Conservation (phyloP, 2,329 filamentous ascomycete genomes). For the Kalmusia sp. region DNA sequence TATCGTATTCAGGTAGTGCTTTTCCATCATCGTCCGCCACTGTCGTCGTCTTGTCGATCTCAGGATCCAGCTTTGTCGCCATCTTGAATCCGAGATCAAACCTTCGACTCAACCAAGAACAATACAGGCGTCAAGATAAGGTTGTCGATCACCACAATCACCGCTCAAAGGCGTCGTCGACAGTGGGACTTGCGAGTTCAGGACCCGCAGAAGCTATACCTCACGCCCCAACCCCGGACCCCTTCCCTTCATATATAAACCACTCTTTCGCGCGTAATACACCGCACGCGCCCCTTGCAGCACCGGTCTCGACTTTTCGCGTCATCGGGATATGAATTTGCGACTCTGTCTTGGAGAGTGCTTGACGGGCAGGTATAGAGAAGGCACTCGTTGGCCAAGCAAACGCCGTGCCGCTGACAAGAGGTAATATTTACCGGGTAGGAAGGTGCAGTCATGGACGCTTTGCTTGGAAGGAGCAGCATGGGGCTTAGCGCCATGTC, state of each 20-base stretch:
- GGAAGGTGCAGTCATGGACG: conserved; percentile 30
- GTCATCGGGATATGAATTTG: conserved; percentile 34
- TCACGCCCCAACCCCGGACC: too few species aligned
- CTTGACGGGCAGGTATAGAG: not conserved
- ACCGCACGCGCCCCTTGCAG: conserved; percentile 3
- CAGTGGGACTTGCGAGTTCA: too few species aligned
- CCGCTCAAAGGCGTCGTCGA: too few species aligned
- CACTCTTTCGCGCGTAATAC: too few species aligned
- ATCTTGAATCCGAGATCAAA: too few species aligned
- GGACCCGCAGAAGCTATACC: too few species aligned
- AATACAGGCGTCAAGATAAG: too few species aligned
- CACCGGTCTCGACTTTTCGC: conserved; percentile 17
- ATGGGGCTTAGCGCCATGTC: conserved; percentile 15
- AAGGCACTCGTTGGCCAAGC: not conserved
- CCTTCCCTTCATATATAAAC: too few species aligned
- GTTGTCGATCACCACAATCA: too few species aligned
- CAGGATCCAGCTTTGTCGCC: conserved; percentile 26
- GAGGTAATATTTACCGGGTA: conserved; percentile 13
- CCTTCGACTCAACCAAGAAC: too few species aligned
- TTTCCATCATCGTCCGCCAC: conserved; percentile 20
- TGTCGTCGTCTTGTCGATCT: conserved; percentile 27
- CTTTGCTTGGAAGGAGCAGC: not conserved
- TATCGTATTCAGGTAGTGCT: conserved; percentile 24
- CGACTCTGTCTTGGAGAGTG: conserved; percentile 28
- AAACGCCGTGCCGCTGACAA: not conserved